Evolutionary conservation across 2,329 filamentous ascomycete species (phyloP).

Genomic region (Fusarium bactridioides): DNA sequence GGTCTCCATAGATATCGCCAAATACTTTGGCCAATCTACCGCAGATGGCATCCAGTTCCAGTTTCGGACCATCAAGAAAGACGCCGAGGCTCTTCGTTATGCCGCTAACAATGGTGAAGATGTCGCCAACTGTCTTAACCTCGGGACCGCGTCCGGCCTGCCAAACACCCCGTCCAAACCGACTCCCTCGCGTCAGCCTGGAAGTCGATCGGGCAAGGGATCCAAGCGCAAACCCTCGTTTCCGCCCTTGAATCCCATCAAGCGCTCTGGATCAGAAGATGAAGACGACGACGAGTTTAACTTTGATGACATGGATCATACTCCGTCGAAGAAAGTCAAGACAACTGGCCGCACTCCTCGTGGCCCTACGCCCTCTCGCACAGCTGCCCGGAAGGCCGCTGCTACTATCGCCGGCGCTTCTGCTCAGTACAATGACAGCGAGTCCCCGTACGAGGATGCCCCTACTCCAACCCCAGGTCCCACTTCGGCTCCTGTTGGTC

Average conservation of each 20-base stretch:
- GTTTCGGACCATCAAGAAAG: conserved; percentile 63
- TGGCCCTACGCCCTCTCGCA: conserved; percentile 42
- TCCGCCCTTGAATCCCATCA: conserved; percentile 33
- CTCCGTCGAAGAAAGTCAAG: conserved; percentile 49
- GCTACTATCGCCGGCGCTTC: conserved; percentile 46
- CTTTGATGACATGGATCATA: conserved; percentile 47
- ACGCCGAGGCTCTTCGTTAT: conserved; percentile 57
- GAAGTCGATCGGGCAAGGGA: conserved; percentile 38
- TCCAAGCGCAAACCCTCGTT: conserved; percentile 39
- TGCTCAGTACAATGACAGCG: conserved; percentile 41
- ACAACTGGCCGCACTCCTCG: conserved; percentile 31
- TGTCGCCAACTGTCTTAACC: conserved; percentile 51
- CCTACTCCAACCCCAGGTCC: conserved; percentile 11
- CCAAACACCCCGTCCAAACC: conserved; percentile 45
- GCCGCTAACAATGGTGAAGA: conserved; percentile 56
- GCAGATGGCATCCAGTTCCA: conserved; percentile 66
- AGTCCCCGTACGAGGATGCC: conserved; percentile 38
- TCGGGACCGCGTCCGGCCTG: conserved; percentile 35
- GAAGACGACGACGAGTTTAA: conserved; percentile 42
- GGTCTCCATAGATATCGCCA: conserved; percentile 60
- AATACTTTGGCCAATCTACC: conserved; percentile 67
- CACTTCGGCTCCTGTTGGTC: neutral
- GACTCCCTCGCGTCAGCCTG: conserved; percentile 30
- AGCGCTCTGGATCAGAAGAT: conserved; percentile 40
- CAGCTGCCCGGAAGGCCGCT: conserved; percentile 45